Conservation (phyloP, 2,329 filamentous ascomycete genomes). For the Exophiala sp. region DNA sequence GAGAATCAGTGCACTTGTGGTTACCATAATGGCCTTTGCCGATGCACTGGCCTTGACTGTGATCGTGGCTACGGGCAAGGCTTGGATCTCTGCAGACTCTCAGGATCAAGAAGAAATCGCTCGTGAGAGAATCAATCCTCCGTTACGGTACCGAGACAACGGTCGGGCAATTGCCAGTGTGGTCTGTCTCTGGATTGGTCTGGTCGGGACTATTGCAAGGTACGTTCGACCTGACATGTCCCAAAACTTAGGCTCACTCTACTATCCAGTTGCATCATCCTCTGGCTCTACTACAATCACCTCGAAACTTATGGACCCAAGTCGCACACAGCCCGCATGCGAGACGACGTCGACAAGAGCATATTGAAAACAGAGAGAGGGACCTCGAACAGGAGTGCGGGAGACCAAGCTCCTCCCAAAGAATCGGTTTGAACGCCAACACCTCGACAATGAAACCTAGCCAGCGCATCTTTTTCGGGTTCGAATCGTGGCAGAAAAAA, state of each 20-base stretch:
- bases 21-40: conserved; percentile 47
- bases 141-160: conserved; percentile 48
- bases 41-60: conserved; percentile 50
- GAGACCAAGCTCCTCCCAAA: conserved; percentile 8
- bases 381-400: conserved; percentile 1
- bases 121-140: conserved; percentile 30
- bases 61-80: conserved; percentile 48
- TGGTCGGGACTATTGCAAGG: conserved; percentile 44
- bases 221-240: conserved; percentile 6
- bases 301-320: conserved; percentile 21
- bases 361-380: conserved; percentile 12
- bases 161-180: conserved; percentile 49
- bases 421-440: too few relatives aligned
- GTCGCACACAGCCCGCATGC: conserved; percentile 19
- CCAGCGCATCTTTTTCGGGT: too few relatives aligned
- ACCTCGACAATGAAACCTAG: too few relatives aligned
- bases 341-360: conserved; percentile 19
- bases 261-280: conserved; percentile 15
- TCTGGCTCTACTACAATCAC: conserved; percentile 24
- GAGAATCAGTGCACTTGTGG: conserved; percentile 50
- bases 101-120: conserved; percentile 31
- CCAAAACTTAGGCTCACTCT: background rate
- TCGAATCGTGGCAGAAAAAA: too few relatives aligned
- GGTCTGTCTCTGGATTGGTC: conserved; percentile 54
- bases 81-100: conserved; percentile 42